Percentiles rank a stretch among this genome's conserved stretches.
These are phyloP conservation scores for Helminthosporium solani DNA, from an alignment of 2,329 filamentous ascomycete species.

Conservation along the genomic window DNA sequence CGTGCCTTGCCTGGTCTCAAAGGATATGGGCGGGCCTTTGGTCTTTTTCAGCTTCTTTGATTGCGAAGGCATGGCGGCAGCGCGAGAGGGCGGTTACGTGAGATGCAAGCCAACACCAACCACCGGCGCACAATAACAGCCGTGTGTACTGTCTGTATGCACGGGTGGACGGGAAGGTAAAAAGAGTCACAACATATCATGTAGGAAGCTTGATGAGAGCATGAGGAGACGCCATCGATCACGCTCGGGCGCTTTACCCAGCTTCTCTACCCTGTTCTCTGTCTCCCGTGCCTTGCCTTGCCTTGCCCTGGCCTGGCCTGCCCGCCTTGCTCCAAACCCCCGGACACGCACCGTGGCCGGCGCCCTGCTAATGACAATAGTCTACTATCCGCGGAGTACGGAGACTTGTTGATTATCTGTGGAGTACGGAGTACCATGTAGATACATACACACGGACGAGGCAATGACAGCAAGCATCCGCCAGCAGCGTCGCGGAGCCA, in stretches of 20 bases:
- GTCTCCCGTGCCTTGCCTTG: too few species aligned
- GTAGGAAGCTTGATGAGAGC: not conserved
- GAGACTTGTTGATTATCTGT: too few species aligned
- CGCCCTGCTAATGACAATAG: too few species aligned
- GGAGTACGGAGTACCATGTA: too few species aligned
- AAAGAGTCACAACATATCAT: not conserved
- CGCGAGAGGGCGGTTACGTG: not conserved
- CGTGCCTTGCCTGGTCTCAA: conserved; percentile 15
- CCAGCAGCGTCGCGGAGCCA: too few species aligned
- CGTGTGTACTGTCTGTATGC: not conserved
- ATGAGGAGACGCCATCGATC: not conserved
- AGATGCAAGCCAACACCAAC: not conserved
- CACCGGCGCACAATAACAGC: not conserved
- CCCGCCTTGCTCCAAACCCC: too few species aligned
- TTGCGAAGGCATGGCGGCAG: not conserved
- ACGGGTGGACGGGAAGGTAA: not conserved
- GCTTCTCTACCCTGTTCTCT: not conserved
- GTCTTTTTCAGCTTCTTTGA: conserved; percentile 9
- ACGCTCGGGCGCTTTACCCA: not conserved
- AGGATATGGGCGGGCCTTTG: conserved; percentile 24
- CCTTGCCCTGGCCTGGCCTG: too few species aligned
- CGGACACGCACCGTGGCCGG: too few species aligned
- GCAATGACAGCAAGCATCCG: too few species aligned
- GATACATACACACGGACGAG: too few species aligned
- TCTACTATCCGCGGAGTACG: too few species aligned